Conservation (phyloP, 441 rosid species). For the Populus hybrid region DNA sequence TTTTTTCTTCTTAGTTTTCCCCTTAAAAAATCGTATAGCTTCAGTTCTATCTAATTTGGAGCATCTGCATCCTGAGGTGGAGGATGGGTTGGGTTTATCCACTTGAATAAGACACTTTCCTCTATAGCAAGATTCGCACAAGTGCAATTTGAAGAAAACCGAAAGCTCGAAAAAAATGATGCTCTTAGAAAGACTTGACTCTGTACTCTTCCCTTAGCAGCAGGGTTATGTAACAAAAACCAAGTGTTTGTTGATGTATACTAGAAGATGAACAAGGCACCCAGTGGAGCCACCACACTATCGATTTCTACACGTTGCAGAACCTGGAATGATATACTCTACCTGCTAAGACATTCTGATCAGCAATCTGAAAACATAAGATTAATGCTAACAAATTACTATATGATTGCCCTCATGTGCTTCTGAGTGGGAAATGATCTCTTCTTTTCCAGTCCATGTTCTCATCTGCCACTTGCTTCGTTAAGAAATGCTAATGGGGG, state of each 20-base stretch:
- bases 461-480: too few species aligned
- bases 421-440: too few species aligned
- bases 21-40: background rate
- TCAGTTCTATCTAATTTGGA: background rate
- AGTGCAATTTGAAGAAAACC: background rate
- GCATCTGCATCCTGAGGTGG: conserved; percentile 33
- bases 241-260: background rate
- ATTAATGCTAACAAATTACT: background rate
- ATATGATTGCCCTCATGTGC: too few species aligned
- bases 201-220: background rate
- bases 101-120: background rate
- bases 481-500: background rate
- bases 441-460: too few species aligned
- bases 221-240: background rate
- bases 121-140: background rate
- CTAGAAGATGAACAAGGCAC: background rate
- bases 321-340: too few species aligned
- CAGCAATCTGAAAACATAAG: too few species aligned
- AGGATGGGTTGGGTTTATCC: background rate
- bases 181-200: background rate
- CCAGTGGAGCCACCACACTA: background rate
- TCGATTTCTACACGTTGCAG: too few species aligned
- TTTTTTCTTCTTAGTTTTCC: too few species aligned
- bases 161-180: background rate
- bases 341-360: too few species aligned